Evolutionary conservation across 2,329 filamentous ascomycete species (phyloP), one percentile per base, ranked within the genome.

Genomic region (Paecilomyces fulvus): DNA sequence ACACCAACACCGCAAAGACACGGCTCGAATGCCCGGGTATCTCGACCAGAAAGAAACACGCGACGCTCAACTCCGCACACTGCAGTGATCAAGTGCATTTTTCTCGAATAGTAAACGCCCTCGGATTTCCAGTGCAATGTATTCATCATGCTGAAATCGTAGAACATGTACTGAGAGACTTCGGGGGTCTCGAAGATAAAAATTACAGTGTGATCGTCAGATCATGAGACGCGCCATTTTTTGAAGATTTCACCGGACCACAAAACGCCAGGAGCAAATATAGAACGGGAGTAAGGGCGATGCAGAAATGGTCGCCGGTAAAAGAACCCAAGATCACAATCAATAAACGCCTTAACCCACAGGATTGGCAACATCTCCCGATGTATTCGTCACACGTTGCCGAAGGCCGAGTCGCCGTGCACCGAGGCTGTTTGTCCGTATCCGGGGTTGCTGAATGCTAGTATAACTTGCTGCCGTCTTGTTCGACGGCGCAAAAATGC

Each of bases 391-490:
- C 20, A 64, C 63, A 28, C 68, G 69, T 54, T 61, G 65, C 57
- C 71, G 63, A 21, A 73, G 61, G 23, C 68, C 69, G 37, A 74
- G 65, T 57, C 66, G 63, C 31, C 71, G 68, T 17, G 68, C 63
- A 2, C 71, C 69, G 14, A 73, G 56, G 53, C 71, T 74, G 50
- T 73, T 73, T 28, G 70, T 69, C 56, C 72, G 64, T 30, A 70
- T 56, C 25, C 71, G 69, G 25, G 67, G 63, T 51, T 71, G 70
- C 55, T 72, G 65, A 50, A 75, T 71, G 30, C 70, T 66, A 2
- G 72, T 75, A 56, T 70, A 73, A 60, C 70, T 73, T 12, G 67
- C 60, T 49, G 70, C 71, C 17, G 66, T 58, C 57, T 72, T 73
- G 55, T 58, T 65, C 10, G 70, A 72, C n/a, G 70, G 65, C 3